Conservation (phyloP, 2,329 filamentous ascomycete genomes). For the Plectosphaerella sp. region DNA sequence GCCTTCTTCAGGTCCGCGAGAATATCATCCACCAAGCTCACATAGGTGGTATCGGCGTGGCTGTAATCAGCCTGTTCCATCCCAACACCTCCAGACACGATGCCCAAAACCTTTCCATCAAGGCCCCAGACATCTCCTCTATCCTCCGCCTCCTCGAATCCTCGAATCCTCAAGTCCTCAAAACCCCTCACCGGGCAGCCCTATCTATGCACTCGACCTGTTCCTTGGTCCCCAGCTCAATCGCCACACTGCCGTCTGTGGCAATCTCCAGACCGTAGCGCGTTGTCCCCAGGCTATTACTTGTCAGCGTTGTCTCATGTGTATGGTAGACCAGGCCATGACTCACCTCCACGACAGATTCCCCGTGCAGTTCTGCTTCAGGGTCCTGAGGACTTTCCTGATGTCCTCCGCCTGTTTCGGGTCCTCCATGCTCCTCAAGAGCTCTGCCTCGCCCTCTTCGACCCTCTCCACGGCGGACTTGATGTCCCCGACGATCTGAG, state of each 20-base stretch:
- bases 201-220: not conserved
- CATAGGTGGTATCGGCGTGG: too few relatives aligned
- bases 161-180: too few relatives aligned
- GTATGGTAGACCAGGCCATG: too few relatives aligned
- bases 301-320: not conserved
- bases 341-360: conserved; percentile 10
- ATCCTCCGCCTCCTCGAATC: too few relatives aligned
- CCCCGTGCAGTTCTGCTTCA: conserved; percentile 10
- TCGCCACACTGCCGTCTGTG: conserved; percentile 6
- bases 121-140: too few relatives aligned
- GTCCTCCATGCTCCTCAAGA: conserved; percentile 3
- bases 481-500: not conserved
- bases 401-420: not conserved
- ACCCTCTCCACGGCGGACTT: conserved; percentile 5
- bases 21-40: too few relatives aligned
- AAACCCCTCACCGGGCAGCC: too few relatives aligned
- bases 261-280: conserved; percentile 5
- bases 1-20: too few relatives aligned
- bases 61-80: too few relatives aligned
- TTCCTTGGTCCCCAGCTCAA: not conserved
- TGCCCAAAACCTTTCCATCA: too few relatives aligned
- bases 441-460: conserved; percentile 5
- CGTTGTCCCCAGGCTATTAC: conserved; percentile 2
- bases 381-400: conserved; percentile 1
- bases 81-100: too few relatives aligned